phyloP scores from a whole-genome alignment of 78 protist genomes.

The Dictyostelium discoideum region DNA sequence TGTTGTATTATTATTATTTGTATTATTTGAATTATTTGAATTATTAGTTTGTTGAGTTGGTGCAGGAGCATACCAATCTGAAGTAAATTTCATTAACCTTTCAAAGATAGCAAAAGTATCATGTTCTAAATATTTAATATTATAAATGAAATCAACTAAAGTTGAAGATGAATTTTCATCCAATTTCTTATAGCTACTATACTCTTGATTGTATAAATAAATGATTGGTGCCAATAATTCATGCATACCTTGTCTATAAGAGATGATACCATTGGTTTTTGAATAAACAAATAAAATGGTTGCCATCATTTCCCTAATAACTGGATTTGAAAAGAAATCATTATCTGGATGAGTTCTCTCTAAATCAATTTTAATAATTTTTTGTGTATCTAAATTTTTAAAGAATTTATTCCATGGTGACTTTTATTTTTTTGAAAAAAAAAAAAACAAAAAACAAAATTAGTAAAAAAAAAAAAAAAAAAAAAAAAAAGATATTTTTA shows the following conservation, averaged over 20 bases:
- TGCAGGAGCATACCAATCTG: conserved; percentile 37
- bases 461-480: background rate
- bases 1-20: background rate
- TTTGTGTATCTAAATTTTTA: conserved; percentile 72
- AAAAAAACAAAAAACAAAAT: background rate
- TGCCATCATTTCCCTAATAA: conserved; percentile 35
- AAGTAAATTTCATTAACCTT: conserved; percentile 39
- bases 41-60: background rate
- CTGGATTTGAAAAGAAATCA: conserved; percentile 69
- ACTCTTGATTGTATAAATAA: conserved; percentile 46
- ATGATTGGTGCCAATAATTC: conserved; percentile 89
- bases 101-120: conserved; percentile 39
- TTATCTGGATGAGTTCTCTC: conserved; percentile 86
- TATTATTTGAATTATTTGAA: too few relatives aligned
- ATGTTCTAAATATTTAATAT: conserved; percentile 55
- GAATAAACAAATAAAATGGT: conserved; percentile 80
- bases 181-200: background rate
- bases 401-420: conserved; percentile 87
- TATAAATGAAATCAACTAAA: conserved; percentile 38
- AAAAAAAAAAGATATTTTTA: background rate
- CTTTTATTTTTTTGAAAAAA: background rate
- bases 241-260: conserved; percentile 91
- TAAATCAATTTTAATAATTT: conserved; percentile 78
- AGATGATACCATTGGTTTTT: conserved; percentile 39
- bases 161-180: background rate